Base-by-base conservation (phyloP, 148 eudicot species). In the Rhododendron simsii region DNA sequence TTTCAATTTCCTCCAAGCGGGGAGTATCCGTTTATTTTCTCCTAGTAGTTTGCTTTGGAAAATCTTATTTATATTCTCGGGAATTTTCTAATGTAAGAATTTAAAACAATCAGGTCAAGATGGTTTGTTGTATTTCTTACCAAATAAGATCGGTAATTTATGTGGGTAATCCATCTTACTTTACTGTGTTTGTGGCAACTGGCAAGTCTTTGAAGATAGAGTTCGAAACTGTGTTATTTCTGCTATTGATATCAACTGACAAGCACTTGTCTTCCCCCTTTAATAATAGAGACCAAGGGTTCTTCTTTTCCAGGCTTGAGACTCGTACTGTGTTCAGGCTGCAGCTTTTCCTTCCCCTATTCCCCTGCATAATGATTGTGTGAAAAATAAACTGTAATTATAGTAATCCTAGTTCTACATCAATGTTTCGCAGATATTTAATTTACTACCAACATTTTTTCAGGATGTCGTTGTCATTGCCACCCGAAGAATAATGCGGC, bases 381-480 rank as follows among this genome's bases (percentile, higher is more conserved):
- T 65, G 71, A 65, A 65, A 67, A 12, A 26, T 67, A 67, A 67
- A 67, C 73, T 65, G 15, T 33, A n/a, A 26, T 26, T 26, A 14
- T 18, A 41, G 30, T 65, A 1, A 50, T 50, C 81, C 10, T 78
- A 78, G 80, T 71, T 9, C 39, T 69, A 69, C 76, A 30, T 33
- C 18, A 71, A 30, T 69, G 41, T 71, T 30, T 71, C 1, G 41
- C 75, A 69, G 11, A 69, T 65, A 65, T n/a, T 4, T n/a, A 67
- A 67, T 67, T 26, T 26, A 26, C 35, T 26, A 28, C 23, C 13
- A 18, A 50, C 12, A 6, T 57, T 23, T 44, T 81, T 78, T 26
- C 89, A 95, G 98, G 98, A 95, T 86, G 98, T 95, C 35, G 93
- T 95, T 12, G 39, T 95, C 41, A 85, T 94, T 90, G 96, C 98